Evolutionary conservation across 2,329 filamentous ascomycete genomes (phyloP).

Genomic region (Karstenula rhodostoma): DNA sequence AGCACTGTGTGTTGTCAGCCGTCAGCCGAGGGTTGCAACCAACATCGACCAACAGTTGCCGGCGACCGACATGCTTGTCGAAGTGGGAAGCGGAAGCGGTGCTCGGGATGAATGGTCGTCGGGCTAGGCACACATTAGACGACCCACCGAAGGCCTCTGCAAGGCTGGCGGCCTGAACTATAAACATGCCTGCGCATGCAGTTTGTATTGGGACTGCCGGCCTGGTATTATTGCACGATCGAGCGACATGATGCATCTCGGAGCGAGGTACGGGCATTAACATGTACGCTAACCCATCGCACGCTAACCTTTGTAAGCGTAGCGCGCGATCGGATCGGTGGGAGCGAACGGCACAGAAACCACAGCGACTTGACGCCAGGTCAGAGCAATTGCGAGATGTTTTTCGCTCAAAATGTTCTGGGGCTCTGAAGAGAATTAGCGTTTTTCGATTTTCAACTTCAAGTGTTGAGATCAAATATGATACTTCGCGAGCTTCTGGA

Average conservation of each 20-base stretch:
- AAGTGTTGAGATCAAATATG: no score
- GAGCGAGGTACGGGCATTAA: background rate
- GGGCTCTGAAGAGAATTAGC: no score
- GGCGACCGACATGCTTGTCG: background rate
- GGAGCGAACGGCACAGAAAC: no score
- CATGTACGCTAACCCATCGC: background rate
- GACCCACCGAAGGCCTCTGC: background rate
- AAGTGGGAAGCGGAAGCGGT: background rate
- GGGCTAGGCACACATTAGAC: background rate
- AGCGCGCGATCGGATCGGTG: background rate
- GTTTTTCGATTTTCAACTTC: no score
- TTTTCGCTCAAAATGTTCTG: no score
- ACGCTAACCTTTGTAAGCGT: background rate
- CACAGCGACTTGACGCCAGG: no score
- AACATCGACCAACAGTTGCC: background rate
- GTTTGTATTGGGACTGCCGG: background rate
- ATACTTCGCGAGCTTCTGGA: no score
- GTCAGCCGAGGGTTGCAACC: slow-evolving; percentile 1
- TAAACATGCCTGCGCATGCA: background rate
- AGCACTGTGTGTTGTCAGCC: background rate
- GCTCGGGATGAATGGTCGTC: background rate
- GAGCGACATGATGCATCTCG: background rate
- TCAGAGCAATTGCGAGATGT: no score
- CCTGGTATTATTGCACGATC: no score
- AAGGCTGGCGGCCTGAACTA: background rate